Conservation (phyloP, 2,329 filamentous ascomycete genomes). For the Botrytis hyacinthi region DNA sequence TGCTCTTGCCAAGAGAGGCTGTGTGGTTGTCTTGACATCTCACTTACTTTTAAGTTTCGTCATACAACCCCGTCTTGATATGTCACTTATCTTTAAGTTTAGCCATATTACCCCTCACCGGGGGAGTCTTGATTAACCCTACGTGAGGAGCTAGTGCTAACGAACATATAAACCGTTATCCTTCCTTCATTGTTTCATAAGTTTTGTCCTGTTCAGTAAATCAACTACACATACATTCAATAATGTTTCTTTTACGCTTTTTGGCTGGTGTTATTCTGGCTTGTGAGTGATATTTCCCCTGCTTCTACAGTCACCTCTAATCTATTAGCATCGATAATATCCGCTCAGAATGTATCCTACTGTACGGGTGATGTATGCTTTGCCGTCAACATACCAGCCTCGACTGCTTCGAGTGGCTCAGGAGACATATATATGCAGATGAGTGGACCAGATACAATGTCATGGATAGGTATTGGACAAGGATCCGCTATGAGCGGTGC, state of each 20-base stretch:
- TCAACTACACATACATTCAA: not conserved
- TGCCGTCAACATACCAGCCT: constrained; percentile 53
- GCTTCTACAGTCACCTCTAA: not conserved
- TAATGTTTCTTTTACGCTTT: not conserved
- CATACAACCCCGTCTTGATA: not conserved
- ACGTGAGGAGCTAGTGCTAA: not conserved
- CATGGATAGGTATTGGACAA: constrained; percentile 57
- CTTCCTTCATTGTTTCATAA: not conserved
- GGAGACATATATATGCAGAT: constrained; percentile 60
- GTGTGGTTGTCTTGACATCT: not conserved
- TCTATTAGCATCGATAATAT: constrained; percentile 25
- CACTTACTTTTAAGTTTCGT: not conserved
- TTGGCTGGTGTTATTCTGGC: not conserved
- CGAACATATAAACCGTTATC: not conserved
- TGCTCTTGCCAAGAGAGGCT: not conserved
- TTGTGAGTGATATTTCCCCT: not conserved
- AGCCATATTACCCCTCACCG: not conserved
- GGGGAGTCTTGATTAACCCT: not conserved
- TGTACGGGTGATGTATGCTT: constrained; percentile 40
- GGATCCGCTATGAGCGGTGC: constrained; percentile 52
- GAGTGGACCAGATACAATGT: constrained; percentile 49
- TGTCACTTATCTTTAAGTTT: not conserved
- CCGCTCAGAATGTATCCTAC: constrained; percentile 29
- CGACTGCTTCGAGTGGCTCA: constrained; percentile 48
- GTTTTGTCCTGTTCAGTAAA: not conserved